Evolutionary conservation across 306 rosid genomes (phyloP).

Genomic region (Sicyos edulis): DNA sequence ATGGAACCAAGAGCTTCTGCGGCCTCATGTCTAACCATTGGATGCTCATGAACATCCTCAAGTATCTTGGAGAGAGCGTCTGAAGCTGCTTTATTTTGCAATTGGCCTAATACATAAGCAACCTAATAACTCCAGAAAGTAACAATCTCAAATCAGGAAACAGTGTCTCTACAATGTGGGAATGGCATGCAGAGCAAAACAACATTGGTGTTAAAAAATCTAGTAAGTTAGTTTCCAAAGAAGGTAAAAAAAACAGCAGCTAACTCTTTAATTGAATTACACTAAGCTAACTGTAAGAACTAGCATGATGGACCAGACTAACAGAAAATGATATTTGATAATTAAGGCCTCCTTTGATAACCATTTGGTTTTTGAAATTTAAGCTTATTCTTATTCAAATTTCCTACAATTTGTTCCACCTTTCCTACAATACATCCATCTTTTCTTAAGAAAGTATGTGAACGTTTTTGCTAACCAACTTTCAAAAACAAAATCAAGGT

Average conservation of each 20-base stretch:
- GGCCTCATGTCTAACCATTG: constrained; percentile 99
- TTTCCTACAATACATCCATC: no score
- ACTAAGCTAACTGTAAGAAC: background rate
- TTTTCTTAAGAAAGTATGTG: no score
- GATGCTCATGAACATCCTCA: constrained; percentile 70
- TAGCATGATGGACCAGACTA: background rate
- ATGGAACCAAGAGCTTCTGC: constrained; percentile 99
- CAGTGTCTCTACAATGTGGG: background rate
- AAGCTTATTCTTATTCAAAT: no score
- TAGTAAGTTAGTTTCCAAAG: background rate
- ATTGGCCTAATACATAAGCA: constrained; percentile 93
- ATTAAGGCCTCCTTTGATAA: no score
- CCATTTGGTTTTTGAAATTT: no score
- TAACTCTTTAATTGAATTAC: background rate
- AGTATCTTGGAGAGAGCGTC: constrained; percentile 73
- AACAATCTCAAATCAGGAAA: constrained; percentile 21
- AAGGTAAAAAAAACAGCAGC: background rate
- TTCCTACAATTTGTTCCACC: no score
- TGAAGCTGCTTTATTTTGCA: constrained; percentile 87
- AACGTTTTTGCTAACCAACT: no score
- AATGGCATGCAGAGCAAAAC: background rate
- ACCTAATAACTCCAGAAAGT: constrained; percentile 42
- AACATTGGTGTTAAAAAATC: background rate
- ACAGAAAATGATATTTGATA: background rate
- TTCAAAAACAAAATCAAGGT: no score